Percentiles rank a stretch among this genome's conserved stretches.
Evolutionary conservation across 2,329 filamentous ascomycete species (phyloP).

Genomic region (Penicillium capsulatum): DNA sequence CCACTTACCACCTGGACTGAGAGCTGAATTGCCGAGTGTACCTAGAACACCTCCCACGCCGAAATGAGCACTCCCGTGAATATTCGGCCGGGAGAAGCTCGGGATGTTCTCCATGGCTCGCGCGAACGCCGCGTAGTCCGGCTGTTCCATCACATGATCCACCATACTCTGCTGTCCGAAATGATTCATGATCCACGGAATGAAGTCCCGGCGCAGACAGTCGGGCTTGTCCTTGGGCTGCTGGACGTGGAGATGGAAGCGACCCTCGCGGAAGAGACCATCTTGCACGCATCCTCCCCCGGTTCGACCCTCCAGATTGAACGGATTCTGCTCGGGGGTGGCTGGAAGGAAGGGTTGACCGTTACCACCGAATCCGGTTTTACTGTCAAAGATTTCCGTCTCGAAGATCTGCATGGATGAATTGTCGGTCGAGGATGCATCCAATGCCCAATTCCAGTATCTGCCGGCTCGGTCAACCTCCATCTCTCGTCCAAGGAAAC

Average conservation of each 20-base stretch:
- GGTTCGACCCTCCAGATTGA: conserved; percentile 15
- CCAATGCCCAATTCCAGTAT: conserved; percentile 37
- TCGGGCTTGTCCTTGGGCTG: conserved; percentile 7
- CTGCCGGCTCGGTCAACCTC: too few species aligned
- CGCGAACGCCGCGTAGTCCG: conserved; percentile 15
- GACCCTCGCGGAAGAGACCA: conserved; percentile 11
- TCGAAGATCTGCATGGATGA: conserved; percentile 15
- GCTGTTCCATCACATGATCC: conserved; percentile 13
- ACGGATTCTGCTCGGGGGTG: conserved; percentile 9
- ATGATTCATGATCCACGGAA: conserved; percentile 19
- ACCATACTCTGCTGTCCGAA: conserved; percentile 15
- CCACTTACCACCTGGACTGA: conserved; percentile 16
- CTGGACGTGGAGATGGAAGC: conserved; percentile 9
- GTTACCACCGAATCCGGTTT: conserved; percentile 16
- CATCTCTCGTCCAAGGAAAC: too few species aligned
- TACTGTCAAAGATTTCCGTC: conserved; percentile 14
- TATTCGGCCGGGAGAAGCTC: conserved; percentile 13
- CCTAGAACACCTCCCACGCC: conserved; percentile 16
- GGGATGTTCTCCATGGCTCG: conserved; percentile 15
- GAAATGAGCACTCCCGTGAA: conserved; percentile 15
- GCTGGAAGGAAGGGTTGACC: conserved; percentile 10
- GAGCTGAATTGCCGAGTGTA: conserved; percentile 12
- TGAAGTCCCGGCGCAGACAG: conserved; percentile 15
- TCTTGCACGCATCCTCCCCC: conserved; percentile 16
- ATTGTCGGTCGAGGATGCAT: conserved; percentile 15